Percentiles rank a stretch among this genome's conserved stretches.
These are phyloP conservation scores for Cucumis cinereus DNA, from an alignment of 306 rosid species.

Conservation along the genomic window DNA sequence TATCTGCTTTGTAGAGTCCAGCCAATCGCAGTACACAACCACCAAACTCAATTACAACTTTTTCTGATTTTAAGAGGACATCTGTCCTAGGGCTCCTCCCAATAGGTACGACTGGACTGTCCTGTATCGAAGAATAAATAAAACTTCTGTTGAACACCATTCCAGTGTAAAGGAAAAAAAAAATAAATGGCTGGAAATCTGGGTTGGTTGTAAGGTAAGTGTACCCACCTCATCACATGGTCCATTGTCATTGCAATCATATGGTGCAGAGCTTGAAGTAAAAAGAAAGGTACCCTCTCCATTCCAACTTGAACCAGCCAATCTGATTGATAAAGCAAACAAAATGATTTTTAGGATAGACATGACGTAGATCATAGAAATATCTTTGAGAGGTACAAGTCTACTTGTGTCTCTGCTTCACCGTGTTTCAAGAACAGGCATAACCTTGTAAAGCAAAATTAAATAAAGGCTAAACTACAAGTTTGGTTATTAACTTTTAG, in stretches of 20 bases:
- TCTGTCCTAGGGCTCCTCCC: constrained; percentile 89
- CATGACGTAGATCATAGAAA: neutral
- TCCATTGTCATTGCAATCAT: constrained; percentile 76
- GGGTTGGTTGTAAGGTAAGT: constrained; percentile 8
- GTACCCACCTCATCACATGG: constrained; percentile 68
- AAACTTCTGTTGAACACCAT: neutral
- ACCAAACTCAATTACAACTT: constrained; percentile 55
- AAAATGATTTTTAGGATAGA: neutral
- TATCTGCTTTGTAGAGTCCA: constrained; percentile 82
- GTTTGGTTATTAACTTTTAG: neutral
- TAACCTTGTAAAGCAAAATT: neutral
- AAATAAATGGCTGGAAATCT: neutral
- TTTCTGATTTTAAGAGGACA: constrained; percentile 76
- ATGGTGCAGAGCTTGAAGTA: constrained; percentile 93
- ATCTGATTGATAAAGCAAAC: constrained; percentile 31
- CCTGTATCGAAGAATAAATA: constrained; percentile 36
- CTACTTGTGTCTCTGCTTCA: neutral
- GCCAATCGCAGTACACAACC: constrained; percentile 81
- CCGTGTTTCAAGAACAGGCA: neutral
- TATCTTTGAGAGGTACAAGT: neutral
- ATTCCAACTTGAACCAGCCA: constrained; percentile 60
- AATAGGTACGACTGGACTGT: constrained; percentile 62
- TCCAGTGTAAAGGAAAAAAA: constrained; percentile 2
- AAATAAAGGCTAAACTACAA: neutral
- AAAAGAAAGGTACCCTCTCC: constrained; percentile 81